Conservation (phyloP, 257 asterid genomes). For the Solanum clarkiae region DNA sequence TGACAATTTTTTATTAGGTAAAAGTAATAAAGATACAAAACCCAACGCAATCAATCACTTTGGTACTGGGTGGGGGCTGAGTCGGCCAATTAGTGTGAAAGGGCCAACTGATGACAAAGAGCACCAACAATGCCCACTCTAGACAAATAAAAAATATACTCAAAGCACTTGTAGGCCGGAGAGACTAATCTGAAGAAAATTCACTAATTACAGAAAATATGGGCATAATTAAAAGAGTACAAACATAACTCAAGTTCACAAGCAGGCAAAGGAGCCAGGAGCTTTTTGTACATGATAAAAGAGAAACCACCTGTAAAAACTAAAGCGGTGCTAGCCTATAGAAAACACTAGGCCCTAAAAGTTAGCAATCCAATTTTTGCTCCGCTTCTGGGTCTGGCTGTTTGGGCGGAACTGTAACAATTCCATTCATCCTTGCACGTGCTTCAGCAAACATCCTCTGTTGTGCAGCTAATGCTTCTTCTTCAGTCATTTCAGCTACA, state of each 20-base stretch:
- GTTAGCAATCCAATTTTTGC: not conserved
- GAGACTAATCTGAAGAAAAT: not conserved
- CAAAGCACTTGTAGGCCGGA: not conserved
- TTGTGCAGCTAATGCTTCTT: constrained; percentile 79
- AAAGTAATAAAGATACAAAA: not conserved
- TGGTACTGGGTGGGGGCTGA: not conserved
- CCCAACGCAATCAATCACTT: not conserved
- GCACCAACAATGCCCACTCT: not conserved
- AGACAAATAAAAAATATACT: not conserved
- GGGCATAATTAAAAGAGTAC: not conserved
- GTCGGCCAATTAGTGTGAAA: not conserved
- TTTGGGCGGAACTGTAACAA: constrained; percentile 37
- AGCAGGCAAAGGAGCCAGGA: not conserved
- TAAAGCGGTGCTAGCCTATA: not conserved
- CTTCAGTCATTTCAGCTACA: constrained; percentile 92
- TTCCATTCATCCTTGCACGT: constrained; percentile 88
- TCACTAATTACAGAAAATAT: not conserved
- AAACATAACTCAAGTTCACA: not conserved
- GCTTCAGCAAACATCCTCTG: constrained; percentile 99
- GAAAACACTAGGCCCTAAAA: not conserved
- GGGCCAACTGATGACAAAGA: not conserved
- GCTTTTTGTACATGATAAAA: not conserved
- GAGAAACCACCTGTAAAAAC: not conserved
- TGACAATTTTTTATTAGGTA: not conserved
- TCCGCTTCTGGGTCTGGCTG: constrained; percentile 23